phyloP scores from a whole-genome alignment of 1,284 basidiomycete genomes.

The Sparassis latifolia region DNA sequence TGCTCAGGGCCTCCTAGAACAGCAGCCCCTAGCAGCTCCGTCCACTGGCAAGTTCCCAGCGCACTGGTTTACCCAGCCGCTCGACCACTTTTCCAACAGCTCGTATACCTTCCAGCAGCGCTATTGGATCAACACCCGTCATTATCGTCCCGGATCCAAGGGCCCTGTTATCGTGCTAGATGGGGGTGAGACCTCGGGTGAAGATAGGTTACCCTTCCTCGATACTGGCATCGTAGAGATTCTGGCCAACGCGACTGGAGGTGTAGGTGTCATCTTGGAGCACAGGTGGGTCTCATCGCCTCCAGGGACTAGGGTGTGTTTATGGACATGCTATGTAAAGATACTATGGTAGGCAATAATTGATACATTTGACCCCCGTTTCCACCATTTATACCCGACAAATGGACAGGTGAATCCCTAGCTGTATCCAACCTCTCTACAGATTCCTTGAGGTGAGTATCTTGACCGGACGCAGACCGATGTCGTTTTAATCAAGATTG shows the following conservation, averaged over 20 bases:
- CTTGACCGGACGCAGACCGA: not conserved
- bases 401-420: conserved; percentile 62
- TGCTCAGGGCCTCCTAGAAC: conserved; percentile 3
- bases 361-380: no score
- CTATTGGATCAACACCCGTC: conserved; percentile 86
- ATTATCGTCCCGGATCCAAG: conserved; percentile 67
- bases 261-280: conserved; percentile 86
- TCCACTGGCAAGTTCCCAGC: conserved; percentile 38
- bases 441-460: conserved; percentile 58
- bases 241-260: conserved; percentile 75
- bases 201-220: conserved; percentile 62
- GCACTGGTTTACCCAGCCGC: conserved; percentile 75
- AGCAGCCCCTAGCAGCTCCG: conserved; percentile 9
- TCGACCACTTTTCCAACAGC: conserved; percentile 68
- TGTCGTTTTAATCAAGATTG: conserved; percentile 3
- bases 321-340: conserved; percentile 3
- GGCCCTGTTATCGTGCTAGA: conserved; percentile 80
- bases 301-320: not conserved
- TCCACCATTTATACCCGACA: no score
- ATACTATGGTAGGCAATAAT: conserved; percentile 55
- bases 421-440: conserved; percentile 79
- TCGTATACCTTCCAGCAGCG: conserved; percentile 61
- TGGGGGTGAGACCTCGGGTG: conserved; percentile 80
- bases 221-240: conserved; percentile 86
- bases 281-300: conserved; percentile 43